Percentiles rank a stretch among this genome's conserved stretches.
phyloP scores from a whole-genome alignment of 1,284 basidiomycete species.

The Microbotryum violaceum region DNA sequence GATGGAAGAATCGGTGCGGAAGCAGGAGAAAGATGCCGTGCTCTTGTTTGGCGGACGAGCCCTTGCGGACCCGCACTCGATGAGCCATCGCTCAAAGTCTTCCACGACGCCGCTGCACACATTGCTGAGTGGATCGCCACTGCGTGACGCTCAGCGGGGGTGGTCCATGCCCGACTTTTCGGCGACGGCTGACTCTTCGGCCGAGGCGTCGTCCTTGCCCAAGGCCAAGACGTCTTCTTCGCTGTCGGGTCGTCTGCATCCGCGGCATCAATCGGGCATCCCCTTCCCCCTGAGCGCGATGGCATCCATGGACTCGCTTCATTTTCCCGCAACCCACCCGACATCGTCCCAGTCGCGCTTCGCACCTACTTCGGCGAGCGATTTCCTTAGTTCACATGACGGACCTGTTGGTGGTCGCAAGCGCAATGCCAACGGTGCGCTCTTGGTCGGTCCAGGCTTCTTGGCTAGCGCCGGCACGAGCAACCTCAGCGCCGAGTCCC shows the following conservation, averaged over 20 bases:
- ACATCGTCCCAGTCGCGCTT: neutral
- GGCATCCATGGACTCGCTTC: conserved; percentile 7
- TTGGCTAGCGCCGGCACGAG: conserved; percentile 4
- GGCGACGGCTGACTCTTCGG: neutral
- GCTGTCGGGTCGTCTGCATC: neutral
- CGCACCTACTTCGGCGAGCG: neutral
- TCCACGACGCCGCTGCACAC: neutral
- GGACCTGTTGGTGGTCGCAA: conserved; percentile 22
- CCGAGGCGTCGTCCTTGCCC: neutral
- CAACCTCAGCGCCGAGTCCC: conserved; percentile 23
- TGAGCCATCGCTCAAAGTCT: neutral
- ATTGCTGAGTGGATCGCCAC: neutral
- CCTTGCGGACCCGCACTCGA: conserved; percentile 8
- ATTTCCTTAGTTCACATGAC: conserved; percentile 4
- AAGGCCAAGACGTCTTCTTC: neutral
- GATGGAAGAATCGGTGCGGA: conserved; percentile 12
- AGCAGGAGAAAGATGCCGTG: conserved; percentile 11
- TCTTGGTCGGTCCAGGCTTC: conserved; percentile 22
- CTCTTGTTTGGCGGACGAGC: conserved; percentile 17
- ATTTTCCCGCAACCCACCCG: neutral
- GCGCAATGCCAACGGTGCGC: conserved; percentile 34
- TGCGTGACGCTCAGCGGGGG: conserved; percentile 1
- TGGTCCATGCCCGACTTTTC: conserved; percentile 21
- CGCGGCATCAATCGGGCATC: neutral
- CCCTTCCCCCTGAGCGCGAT: conserved; percentile 4